Percentiles rank a stretch among this genome's conserved stretches.
These are phyloP conservation scores for Tremella yokohamensis DNA, from an alignment of 768 basidiomycete genomes.

Conservation along the genomic window DNA sequence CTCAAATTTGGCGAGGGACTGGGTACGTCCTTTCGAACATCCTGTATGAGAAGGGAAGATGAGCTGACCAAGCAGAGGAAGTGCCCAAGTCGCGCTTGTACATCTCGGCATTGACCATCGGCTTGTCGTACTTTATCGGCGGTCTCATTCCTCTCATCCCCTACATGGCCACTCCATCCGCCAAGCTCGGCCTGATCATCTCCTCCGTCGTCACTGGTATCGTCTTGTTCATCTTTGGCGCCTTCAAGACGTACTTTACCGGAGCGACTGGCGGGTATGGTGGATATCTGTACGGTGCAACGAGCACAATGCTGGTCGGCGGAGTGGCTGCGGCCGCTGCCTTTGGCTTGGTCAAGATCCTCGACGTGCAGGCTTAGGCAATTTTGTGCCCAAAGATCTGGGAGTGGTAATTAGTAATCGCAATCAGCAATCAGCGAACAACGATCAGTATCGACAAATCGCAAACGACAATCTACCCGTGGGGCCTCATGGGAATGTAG, in stretches of 20 bases:
- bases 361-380: slow-evolving; percentile 52
- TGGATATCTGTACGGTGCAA: slow-evolving; percentile 81
- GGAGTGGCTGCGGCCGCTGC: slow-evolving; percentile 80
- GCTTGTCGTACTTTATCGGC: slow-evolving; percentile 86
- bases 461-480: too few species aligned
- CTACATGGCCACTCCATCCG: slow-evolving; percentile 79
- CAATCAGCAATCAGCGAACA: too few species aligned
- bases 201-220: slow-evolving; percentile 74
- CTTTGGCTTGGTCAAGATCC: slow-evolving; percentile 59
- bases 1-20: slow-evolving; percentile 94
- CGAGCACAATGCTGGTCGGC: slow-evolving; percentile 82
- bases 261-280: slow-evolving; percentile 56
- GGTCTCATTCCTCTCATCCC: slow-evolving; percentile 88
- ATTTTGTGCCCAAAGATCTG: not conserved
- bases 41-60: not conserved
- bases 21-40: slow-evolving; percentile 57
- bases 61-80: slow-evolving; percentile 62
- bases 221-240: slow-evolving; percentile 83
- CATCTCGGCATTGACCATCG: slow-evolving; percentile 89
- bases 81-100: slow-evolving; percentile 78
- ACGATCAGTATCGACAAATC: too few species aligned
- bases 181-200: slow-evolving; percentile 56
- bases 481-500: too few species aligned
- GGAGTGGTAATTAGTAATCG: too few species aligned
- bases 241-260: slow-evolving; percentile 80